Evolutionary conservation across 78 protist species (phyloP).

Genomic region (Polysphondylium violaceum): DNA sequence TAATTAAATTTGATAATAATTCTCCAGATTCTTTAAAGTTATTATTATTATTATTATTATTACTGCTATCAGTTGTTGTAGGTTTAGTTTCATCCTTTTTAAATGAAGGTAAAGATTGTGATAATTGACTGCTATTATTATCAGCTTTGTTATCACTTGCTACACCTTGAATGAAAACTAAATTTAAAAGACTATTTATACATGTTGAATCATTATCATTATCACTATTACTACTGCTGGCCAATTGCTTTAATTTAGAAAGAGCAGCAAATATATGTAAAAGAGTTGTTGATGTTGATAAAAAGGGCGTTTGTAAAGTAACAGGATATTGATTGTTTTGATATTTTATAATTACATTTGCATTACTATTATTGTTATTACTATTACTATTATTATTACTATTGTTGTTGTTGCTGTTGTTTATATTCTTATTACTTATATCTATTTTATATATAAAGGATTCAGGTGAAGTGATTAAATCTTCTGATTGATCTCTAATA

Average conservation of each 20-base stretch:
- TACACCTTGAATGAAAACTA: background rate
- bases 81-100: background rate
- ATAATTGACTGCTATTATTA: background rate
- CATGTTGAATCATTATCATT: background rate
- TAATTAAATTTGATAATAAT: conserved; percentile 24
- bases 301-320: background rate
- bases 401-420: background rate
- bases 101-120: background rate
- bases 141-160: background rate
- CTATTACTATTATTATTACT: background rate
- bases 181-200: background rate
- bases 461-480: background rate
- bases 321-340: conserved; percentile 7
- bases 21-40: conserved; percentile 37
- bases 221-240: background rate
- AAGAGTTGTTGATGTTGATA: conserved; percentile 2
- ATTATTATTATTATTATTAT: background rate
- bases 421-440: background rate
- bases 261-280: conserved; percentile 58
- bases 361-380: conserved; percentile 1
- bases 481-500: background rate
- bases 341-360: conserved; percentile 42
- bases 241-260: conserved; percentile 21
- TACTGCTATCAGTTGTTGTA: conserved; percentile 13
- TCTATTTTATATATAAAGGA: background rate